Base-by-base conservation (phyloP, 2,329 filamentous ascomycete genomes). In the Bretziella fagacearum region DNA sequence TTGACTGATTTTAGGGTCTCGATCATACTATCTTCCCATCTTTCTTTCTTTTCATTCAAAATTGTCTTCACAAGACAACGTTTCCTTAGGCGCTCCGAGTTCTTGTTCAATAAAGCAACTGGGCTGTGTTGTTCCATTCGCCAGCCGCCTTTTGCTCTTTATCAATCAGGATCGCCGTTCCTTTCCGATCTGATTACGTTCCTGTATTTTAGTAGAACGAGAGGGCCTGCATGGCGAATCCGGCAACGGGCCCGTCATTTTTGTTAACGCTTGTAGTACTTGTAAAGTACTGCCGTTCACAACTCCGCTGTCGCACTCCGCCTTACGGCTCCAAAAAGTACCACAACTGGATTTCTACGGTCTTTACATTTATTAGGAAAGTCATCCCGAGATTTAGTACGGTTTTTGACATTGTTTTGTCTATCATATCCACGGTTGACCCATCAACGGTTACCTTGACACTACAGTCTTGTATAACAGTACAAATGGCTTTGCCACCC, bases 81-180 rank as follows among this genome's bases (percentile, higher is more conserved):
- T n/a, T n/a, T 39, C 17, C 18, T 18, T 39, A 6, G 11, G 13
- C 8, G n/a, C 35, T 7, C 17, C 18, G 17, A 3, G 41, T 26
- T 11, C 15, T 30, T 46, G 11, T 23, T 17, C 15, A 27, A 47
- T 17, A 27, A 13, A 26, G 40, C 40, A 29, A 25, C 26, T 25
- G 8, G 29, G 29, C 20, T 25, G 20, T 42, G 27, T 43, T 39
- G n/a, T 26, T 4, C 39, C 18, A 20, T 32, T 36, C 33, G 3
- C 33, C 15, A 36, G 4, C 33, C 15, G 37, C 17, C 39, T n/a
- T 25, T 35, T 20, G 25, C 18, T 41, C 26, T 46, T 47, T 50
- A 50, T 50, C 48, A 50, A 50, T 50, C 48, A 44, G 26, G 44
- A 47, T 22, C 25, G 5, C 30, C 6, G 20, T 48, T 30, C n/a